Conservation (phyloP, 192 early-diverging fungal genomes). For the Coemansia sp. region DNA sequence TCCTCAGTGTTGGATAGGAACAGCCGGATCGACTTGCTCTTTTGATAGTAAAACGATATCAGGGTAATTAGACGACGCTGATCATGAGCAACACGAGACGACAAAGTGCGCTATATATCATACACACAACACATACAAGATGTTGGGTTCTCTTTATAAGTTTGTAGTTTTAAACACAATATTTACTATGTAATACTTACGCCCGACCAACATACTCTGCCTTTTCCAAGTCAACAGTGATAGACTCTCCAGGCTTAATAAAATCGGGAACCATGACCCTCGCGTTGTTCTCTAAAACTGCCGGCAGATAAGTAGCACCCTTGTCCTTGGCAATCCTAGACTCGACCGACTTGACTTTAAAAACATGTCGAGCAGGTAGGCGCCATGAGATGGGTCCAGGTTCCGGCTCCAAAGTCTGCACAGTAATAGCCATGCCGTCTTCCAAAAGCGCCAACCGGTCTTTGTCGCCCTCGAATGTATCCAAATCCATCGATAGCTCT, state of each 20-base stretch:
- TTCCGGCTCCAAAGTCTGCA: conserved; percentile 62
- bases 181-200: neutral
- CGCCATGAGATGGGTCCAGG: conserved; percentile 63
- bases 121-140: neutral
- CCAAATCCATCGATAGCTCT: conserved; percentile 62
- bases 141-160: neutral
- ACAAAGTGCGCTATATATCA: neutral
- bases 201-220: conserved; percentile 66
- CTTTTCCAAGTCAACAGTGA: conserved; percentile 70
- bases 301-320: conserved; percentile 69
- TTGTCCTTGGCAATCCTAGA: conserved; percentile 62
- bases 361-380: conserved; percentile 61
- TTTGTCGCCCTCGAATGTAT: conserved; percentile 63
- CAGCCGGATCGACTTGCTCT: conserved; percentile 1
- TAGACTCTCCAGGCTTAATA: conserved; percentile 73
- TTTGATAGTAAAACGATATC: neutral
- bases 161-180: neutral
- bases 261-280: conserved; percentile 80
- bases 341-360: conserved; percentile 60
- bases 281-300: conserved; percentile 65
- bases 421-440: conserved; percentile 61
- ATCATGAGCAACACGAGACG: neutral
- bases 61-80: neutral
- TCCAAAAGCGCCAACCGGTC: conserved; percentile 49
- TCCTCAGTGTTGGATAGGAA: neutral